Conservation (phyloP, 2,329 filamentous ascomycete species). For the Calonectria hongkongensis region DNA sequence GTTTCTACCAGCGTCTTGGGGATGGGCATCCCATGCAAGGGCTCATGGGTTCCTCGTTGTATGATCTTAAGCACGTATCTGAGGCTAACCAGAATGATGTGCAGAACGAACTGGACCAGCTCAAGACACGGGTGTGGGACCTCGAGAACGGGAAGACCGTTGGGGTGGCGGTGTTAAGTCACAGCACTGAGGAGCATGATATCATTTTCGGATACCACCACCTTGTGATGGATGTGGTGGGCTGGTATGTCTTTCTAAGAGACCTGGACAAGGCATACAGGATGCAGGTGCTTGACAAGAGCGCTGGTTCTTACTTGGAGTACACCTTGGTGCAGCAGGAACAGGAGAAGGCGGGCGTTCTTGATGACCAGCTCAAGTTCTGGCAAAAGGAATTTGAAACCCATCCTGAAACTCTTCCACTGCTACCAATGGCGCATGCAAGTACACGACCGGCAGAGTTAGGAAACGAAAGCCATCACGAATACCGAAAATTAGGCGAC, state of each 20-base stretch:
- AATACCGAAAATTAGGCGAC: conserved; percentile 23
- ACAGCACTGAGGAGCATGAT: conserved; percentile 58
- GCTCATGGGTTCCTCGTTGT: conserved; percentile 49
- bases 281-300: conserved; percentile 45
- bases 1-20: conserved; percentile 44
- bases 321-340: conserved; percentile 59
- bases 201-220: conserved; percentile 69
- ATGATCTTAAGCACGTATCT: conserved; percentile 55
- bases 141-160: conserved; percentile 60
- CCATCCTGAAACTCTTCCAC: conserved; percentile 37
- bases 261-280: conserved; percentile 67
- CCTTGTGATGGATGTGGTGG: conserved; percentile 70
- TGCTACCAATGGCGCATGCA: conserved; percentile 31
- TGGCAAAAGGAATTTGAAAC: conserved; percentile 40
- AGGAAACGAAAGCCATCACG: conserved; percentile 32
- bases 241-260: conserved; percentile 64
- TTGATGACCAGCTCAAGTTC: conserved; percentile 36
- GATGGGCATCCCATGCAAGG: conserved; percentile 49
- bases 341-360: conserved; percentile 45
- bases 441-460: conserved; percentile 16
- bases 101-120: conserved; percentile 53
- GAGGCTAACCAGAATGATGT: conserved; percentile 50
- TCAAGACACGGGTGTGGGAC: conserved; percentile 60
- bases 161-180: conserved; percentile 59
- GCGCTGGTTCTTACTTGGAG: conserved; percentile 59